Evolutionary conservation across 306 rosid genomes (phyloP), one percentile per base, ranked within the genome.

Genomic region (Fragaria ananassa): DNA sequence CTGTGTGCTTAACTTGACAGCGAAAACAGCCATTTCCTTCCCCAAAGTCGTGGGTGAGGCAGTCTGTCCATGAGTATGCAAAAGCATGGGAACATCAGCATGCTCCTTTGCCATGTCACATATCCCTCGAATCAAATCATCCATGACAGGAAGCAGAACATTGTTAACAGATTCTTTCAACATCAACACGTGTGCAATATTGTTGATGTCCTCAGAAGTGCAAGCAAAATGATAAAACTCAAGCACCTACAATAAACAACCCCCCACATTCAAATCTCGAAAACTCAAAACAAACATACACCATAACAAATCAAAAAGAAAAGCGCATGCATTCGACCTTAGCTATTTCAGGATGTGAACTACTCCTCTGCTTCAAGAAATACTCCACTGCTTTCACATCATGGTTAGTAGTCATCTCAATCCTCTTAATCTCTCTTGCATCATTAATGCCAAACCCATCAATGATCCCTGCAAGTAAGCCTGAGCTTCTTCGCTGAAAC

Each of bases 1-100:
- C 83, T 92, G 93, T 81, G 84, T 81, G 78, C 96, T 82, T 79
- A 95, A 80, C 76, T 96, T 89, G 78, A 87, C 85, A 27, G 97
- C 92, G 82, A 93, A 95, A 69, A 90, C 88, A 1, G 95, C 95
- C 91, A 95, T 90, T 92, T 95, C 98, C 89, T 95, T 92, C 73
- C 98, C 98, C 85, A 92, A 70, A 70, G 97, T 93, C 72, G 98
- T 88, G 19, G 98, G 98, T 46, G 98, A 91, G 62, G 98, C 98
- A 53, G 97, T 90, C 98, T 91, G 98, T 57, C 98, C 98, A 76
- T 93, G 98, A 70, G 98, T 93, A 56, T 92, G 90, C 29, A 96
- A 91, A 78, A 93, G 98, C 89, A 93, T 89, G 0, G 97, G 71
- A 71, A 93, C n/a, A 56, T 84, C 84, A 13, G 98, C 97, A 67